Percentiles rank a stretch among this genome's conserved stretches.
phyloP scores from a whole-genome alignment of 768 basidiomycete genomes.

The Rhodotorula graminis region DNA sequence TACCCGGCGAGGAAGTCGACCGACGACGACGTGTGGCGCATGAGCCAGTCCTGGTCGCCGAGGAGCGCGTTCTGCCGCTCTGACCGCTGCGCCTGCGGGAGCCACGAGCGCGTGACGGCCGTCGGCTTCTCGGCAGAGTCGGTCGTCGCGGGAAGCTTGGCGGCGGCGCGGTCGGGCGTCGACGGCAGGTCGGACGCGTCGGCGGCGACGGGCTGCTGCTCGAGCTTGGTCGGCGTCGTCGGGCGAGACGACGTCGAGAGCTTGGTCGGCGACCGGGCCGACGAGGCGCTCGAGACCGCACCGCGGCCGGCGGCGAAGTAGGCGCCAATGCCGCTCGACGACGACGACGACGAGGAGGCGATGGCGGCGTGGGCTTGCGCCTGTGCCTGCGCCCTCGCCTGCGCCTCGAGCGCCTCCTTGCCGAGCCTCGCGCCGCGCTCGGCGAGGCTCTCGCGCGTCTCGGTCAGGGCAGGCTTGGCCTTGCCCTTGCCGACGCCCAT shows the following conservation, averaged over 20 bases:
- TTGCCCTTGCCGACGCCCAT: slow-evolving; percentile 5
- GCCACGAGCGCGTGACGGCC: slow-evolving; percentile 15
- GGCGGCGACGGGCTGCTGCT: background rate
- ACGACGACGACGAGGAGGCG: background rate
- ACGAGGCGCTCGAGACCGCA: background rate
- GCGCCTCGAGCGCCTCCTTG: background rate
- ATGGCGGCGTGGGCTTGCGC: too few species aligned
- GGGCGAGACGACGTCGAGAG: background rate
- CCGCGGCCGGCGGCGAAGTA: slow-evolving; percentile 17
- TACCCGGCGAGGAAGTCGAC: slow-evolving; percentile 81
- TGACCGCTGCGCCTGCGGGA: slow-evolving; percentile 55
- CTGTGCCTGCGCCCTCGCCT: background rate
- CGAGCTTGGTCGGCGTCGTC: background rate
- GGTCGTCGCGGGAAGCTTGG: slow-evolving; percentile 26
- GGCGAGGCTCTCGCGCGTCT: slow-evolving; percentile 26
- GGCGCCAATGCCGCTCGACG: background rate
- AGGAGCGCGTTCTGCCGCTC: slow-evolving; percentile 67
- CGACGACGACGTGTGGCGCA: slow-evolving; percentile 71
- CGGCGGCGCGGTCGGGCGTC: background rate
- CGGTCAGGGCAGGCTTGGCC: background rate
- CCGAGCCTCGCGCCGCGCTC: slow-evolving; percentile 27
- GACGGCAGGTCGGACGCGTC: background rate
- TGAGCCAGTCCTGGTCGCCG: slow-evolving; percentile 78
- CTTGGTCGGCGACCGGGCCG: too few species aligned
- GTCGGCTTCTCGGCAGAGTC: slow-evolving; percentile 12